Conservation (phyloP, 257 asterid genomes). For the Gardenia jasminoides region DNA sequence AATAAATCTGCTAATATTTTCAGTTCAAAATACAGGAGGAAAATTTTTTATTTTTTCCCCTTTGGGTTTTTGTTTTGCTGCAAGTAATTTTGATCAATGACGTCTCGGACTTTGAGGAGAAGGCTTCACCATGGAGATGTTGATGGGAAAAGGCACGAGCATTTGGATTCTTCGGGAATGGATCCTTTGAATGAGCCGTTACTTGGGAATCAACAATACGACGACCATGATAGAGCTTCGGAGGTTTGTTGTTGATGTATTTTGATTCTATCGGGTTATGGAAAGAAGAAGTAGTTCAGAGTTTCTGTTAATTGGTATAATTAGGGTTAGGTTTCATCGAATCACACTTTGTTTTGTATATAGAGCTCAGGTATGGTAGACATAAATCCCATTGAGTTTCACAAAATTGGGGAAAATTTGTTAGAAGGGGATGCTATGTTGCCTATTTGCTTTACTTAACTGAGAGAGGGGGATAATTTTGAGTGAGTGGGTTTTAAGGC, state of each 20-base stretch:
- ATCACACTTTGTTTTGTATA: background rate
- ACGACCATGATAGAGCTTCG: constrained; percentile 24
- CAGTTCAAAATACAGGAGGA: no score
- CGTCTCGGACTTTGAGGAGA: constrained; percentile 74
- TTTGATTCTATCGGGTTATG: background rate
- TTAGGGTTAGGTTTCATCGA: background rate
- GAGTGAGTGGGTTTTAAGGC: no score
- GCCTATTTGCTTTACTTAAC: no score
- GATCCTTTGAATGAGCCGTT: constrained; percentile 76
- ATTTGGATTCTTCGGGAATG: constrained; percentile 45
- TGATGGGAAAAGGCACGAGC: constrained; percentile 56
- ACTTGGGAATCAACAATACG: constrained; percentile 44
- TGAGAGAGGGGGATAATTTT: no score
- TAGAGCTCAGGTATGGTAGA: background rate
- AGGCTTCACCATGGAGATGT: constrained; percentile 77
- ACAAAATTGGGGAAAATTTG: background rate
- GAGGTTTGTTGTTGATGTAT: constrained; percentile 40
- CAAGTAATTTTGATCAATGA: constrained; percentile 32
- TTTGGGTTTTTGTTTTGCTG: background rate
- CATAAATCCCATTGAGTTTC: background rate
- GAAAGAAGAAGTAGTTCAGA: background rate
- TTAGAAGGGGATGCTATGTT: no score
- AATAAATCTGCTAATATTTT: no score
- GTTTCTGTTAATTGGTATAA: background rate
- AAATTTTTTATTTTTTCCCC: no score